Conservation (phyloP, 192 early-diverging fungal species). For the Diversispora eburnea region DNA sequence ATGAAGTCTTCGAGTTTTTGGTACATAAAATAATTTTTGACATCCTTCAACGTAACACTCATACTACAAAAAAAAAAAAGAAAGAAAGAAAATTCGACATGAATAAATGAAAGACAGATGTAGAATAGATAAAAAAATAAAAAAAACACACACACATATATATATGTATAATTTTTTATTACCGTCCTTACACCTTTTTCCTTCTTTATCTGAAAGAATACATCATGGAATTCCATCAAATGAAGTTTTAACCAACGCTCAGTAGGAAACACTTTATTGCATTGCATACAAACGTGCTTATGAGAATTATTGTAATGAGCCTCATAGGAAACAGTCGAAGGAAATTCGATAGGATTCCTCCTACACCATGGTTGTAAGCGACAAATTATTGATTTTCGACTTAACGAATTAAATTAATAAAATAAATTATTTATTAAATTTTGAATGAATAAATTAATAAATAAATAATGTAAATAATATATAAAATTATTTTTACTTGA, state of each 20-base stretch:
- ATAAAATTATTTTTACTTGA: conserved; percentile 10
- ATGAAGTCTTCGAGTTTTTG: conserved; percentile 43
- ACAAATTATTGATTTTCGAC: conserved; percentile 26
- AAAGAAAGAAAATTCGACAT: background rate
- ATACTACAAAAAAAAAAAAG: conserved; percentile 35
- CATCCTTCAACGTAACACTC: conserved; percentile 53
- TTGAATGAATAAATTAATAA: background rate
- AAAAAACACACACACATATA: background rate
- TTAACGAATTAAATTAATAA: background rate
- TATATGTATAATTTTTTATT: conserved; percentile 28
- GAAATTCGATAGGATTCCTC: conserved; percentile 29
- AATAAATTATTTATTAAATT: background rate
- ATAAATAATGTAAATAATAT: background rate
- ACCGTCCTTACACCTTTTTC: conserved; percentile 52
- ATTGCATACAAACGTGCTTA: conserved; percentile 45
- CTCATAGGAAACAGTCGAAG: conserved; percentile 41
- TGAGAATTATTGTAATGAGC: conserved; percentile 51
- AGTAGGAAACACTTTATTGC: conserved; percentile 46
- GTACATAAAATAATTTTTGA: conserved; percentile 34
- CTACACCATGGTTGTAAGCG: conserved; percentile 17
- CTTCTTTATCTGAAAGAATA: conserved; percentile 40
- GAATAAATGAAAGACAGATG: background rate
- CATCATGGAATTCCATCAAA: conserved; percentile 46
- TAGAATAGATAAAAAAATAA: background rate
- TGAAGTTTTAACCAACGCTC: conserved; percentile 49